phyloP scores from a whole-genome alignment of 2,329 filamentous ascomycete genomes.

The Colletotrichum brevisporum region DNA sequence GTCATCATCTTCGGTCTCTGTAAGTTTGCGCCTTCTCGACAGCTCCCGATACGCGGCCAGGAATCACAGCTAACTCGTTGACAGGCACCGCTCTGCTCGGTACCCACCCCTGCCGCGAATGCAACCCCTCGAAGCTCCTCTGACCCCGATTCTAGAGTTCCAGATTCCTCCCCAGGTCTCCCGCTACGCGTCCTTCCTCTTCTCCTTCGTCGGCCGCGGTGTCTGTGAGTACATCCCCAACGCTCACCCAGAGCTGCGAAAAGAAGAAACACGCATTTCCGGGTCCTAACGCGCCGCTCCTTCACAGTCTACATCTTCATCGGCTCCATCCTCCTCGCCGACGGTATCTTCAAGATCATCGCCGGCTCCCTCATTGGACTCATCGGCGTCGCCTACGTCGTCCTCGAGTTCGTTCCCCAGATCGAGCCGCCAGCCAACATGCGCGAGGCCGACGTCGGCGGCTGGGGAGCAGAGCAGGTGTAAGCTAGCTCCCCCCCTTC shows the following conservation, averaged over 20 bases:
- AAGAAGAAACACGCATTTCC: background rate
- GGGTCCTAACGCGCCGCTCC: conserved; percentile 27
- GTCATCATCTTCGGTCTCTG: conserved; percentile 91
- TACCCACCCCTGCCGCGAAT: conserved; percentile 46
- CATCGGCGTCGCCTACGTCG: conserved; percentile 83
- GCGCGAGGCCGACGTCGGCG: conserved; percentile 78
- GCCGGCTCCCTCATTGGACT: conserved; percentile 84
- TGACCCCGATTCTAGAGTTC: conserved; percentile 73
- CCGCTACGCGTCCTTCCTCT: conserved; percentile 96
- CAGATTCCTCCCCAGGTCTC: conserved; percentile 94
- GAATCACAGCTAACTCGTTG: conserved; percentile 42
- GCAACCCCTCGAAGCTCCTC: background rate
- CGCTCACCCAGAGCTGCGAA: background rate
- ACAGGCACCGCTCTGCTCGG: conserved; percentile 77
- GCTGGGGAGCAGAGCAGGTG: conserved; percentile 84
- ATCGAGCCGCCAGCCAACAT: conserved; percentile 87
- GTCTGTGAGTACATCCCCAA: conserved; percentile 77
- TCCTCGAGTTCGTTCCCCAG: conserved; percentile 81
- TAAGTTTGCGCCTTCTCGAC: conserved; percentile 58
- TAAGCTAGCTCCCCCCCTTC: conserved; percentile 55
- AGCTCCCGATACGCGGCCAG: background rate
- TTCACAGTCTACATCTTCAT: conserved; percentile 92
- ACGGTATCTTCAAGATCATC: conserved; percentile 76
- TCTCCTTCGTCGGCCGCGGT: conserved; percentile 96
- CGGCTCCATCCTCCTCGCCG: conserved; percentile 85